Evolutionary conservation across 352 stramenopile genomes (phyloP).

Genomic region (Phytophthora idaei): DNA sequence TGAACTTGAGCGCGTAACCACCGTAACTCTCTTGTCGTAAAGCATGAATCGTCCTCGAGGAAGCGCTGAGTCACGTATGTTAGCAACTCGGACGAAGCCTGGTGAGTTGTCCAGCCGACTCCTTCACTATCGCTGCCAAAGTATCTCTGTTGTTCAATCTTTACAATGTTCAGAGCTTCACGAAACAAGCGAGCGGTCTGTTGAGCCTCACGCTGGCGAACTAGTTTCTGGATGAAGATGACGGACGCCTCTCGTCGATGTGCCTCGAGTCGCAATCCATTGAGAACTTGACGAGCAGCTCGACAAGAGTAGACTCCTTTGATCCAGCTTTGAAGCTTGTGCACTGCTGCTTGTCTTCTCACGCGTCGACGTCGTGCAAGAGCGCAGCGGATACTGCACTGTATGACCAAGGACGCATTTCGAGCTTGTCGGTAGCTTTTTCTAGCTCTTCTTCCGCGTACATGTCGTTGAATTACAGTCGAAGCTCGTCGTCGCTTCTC

Average conservation of each 20-base stretch:
- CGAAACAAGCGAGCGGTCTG: conserved; percentile 43
- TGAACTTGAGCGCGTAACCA: conserved; percentile 51
- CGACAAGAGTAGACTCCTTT: conserved; percentile 33
- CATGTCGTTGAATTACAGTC: conserved; percentile 47
- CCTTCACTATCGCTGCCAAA: conserved; percentile 29
- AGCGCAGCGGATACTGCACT: conserved; percentile 46
- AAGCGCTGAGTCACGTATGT: conserved; percentile 58
- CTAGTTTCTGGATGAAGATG: conserved; percentile 62
- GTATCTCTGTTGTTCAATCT: conserved; percentile 53
- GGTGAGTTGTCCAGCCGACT: conserved; percentile 27
- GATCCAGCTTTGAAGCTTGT: conserved; percentile 43
- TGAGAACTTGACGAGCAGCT: conserved; percentile 30
- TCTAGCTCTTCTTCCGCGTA: conserved; percentile 30
- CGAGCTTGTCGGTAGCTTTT: conserved; percentile 20
- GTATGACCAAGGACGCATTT: conserved; percentile 46
- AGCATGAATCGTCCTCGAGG: conserved; percentile 28
- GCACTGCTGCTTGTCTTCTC: conserved; percentile 11
- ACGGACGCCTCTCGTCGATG: conserved; percentile 44
- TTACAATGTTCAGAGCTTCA: conserved; percentile 45
- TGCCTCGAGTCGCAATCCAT: conserved; percentile 31
- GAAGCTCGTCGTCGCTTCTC: conserved; percentile 32
- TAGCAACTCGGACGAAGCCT: conserved; percentile 49
- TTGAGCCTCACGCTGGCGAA: conserved; percentile 52
- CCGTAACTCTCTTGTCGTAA: conserved; percentile 46
- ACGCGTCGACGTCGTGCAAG: conserved; percentile 34